These are phyloP conservation scores for Xylaria sp. DNA, from an alignment of 2,329 filamentous ascomycete genomes.

Conservation along the genomic window DNA sequence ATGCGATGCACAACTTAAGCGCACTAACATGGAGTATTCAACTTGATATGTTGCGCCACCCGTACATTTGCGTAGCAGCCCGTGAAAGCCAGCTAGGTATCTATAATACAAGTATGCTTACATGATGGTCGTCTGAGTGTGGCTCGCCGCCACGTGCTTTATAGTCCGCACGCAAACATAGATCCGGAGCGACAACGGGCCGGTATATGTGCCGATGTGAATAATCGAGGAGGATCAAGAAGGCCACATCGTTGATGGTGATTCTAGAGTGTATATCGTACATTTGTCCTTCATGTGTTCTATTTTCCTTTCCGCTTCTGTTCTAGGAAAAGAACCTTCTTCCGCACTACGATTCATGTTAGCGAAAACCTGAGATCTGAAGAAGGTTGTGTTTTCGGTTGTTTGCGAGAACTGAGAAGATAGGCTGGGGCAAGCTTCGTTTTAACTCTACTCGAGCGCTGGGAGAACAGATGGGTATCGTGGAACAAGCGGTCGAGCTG, in stretches of 20 bases:
- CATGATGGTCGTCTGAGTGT: conserved; percentile 18
- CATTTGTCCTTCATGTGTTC: conserved; percentile 25
- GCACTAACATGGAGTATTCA: conserved; percentile 11
- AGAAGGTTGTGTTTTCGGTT: too few relatives aligned
- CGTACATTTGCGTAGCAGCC: conserved; percentile 10
- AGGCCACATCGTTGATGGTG: conserved; percentile 19
- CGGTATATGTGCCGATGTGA: conserved; percentile 12
- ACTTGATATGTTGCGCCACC: conserved; percentile 18
- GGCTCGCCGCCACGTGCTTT: neutral
- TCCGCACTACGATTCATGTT: conserved; percentile 71
- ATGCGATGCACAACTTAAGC: conserved; percentile 13
- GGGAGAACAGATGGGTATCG: neutral
- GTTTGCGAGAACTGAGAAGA: neutral
- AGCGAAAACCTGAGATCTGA: neutral
- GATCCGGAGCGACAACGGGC: neutral
- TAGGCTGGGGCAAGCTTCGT: neutral
- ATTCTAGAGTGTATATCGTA: conserved; percentile 35
- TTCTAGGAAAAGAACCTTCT: conserved; percentile 95
- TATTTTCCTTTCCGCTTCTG: conserved; percentile 80
- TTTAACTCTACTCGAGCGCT: neutral
- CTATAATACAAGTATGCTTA: conserved; percentile 37
- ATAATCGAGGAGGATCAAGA: neutral
- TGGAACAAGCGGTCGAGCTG: neutral
- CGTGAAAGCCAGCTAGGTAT: conserved; percentile 12
- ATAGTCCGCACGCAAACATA: neutral